Base-by-base conservation (phyloP, 2,329 filamentous ascomycete species). In the Neopestalotiopsis sp. region DNA sequence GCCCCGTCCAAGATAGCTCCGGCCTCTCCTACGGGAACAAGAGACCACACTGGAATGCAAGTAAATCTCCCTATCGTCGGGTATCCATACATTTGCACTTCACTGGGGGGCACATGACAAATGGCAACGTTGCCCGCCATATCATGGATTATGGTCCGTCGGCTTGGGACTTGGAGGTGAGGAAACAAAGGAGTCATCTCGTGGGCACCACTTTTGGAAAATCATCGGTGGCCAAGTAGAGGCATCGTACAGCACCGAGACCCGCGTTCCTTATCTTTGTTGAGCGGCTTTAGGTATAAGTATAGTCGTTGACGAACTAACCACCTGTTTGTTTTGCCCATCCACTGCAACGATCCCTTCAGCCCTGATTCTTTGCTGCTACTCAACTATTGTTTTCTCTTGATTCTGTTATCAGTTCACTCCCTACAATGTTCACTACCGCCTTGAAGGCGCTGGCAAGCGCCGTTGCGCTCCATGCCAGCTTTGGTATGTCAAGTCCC, bases 401-500 rank as follows among this genome's bases (percentile, higher is more conserved):
- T 32, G 28, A 24, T 30, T 38, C 24, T 7, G 13, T 42, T 45
- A 28, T 42, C 24, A 4, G 17, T n/a, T 67, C n/a, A 30, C 32
- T 38, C 34, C 34, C 53, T 14, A 45, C 32, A 53, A 67, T 67
- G 53, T 49, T 67, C 38, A 61, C 34, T n/a, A 61, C 24, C 9
- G 56, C 56, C 17, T 67, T 67, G 30, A 67, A 34, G 56, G 13
- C 40, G 24, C 34, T 67, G 17, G 65, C 65, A 49, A 40, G 17
- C 38, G 57, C 65, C n/a, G 14, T 67, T 9, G 6, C 34, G 6
- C 65, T 67, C 4, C 57, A 67, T n/a, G 28, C 65, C 24, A 12
- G 32, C 17, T 45, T 67, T 34, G 56, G 65, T 49, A 61, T 20
- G 34, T 61, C 65, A 4, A 67, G 56, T 53, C 65, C 65, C 13